phyloP scores from a whole-genome alignment of 805 yeast species.

The Kuraishia floccosa region DNA sequence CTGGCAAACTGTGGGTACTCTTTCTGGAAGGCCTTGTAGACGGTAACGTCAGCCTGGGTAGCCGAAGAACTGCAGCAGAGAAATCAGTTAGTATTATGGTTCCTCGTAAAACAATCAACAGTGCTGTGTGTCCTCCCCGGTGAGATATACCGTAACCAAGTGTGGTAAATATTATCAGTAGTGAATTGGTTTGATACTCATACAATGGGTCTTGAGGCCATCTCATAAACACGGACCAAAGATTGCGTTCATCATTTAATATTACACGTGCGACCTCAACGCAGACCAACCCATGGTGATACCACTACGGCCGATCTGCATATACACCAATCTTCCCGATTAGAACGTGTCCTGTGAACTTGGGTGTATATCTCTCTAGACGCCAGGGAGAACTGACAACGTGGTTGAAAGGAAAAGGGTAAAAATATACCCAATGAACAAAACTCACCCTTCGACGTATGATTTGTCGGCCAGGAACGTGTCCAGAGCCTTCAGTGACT shows the following conservation, averaged over 20 bases:
- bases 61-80: slow-evolving; percentile 54
- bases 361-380: too few species aligned
- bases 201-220: slow-evolving; percentile 90
- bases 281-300: too few species aligned
- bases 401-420: not conserved
- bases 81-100: too few species aligned
- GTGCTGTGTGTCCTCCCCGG: too few species aligned
- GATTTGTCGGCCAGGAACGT: slow-evolving; percentile 84
- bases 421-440: not conserved
- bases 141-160: too few species aligned
- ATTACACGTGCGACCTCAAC: too few species aligned
- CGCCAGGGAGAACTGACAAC: too few species aligned
- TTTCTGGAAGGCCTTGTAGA: slow-evolving; percentile 87
- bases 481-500: slow-evolving; percentile 67
- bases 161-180: too few species aligned
- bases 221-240: slow-evolving; percentile 97
- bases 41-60: slow-evolving; percentile 91
- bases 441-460: slow-evolving; percentile 92
- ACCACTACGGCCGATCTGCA: not conserved
- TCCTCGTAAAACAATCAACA: too few species aligned
- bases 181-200: slow-evolving; percentile 54
- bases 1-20: slow-evolving; percentile 91
- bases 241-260: slow-evolving; percentile 51
- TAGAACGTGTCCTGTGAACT: too few species aligned
- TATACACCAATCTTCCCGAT: too few species aligned